Conservation (phyloP, 192 early-diverging fungal genomes). For the Backusella psychrophila region DNA sequence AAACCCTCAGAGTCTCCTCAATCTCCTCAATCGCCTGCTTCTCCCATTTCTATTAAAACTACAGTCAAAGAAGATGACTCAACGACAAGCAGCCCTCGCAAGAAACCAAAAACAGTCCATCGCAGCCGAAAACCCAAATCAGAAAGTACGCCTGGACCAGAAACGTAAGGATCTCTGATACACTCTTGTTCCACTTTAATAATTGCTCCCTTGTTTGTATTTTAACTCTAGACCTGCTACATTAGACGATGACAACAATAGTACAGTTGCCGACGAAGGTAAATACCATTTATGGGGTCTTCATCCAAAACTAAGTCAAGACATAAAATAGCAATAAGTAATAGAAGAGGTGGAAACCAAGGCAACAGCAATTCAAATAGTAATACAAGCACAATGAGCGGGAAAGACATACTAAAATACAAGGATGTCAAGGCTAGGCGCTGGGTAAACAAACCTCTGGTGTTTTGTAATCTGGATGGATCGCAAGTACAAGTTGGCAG, state of each 20-base stretch:
- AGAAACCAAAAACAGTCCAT: neutral
- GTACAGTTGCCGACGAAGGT: slow-evolving; percentile 13
- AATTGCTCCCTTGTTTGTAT: neutral
- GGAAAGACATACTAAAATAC: slow-evolving; percentile 20
- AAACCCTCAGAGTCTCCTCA: slow-evolving; percentile 10
- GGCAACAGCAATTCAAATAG: neutral
- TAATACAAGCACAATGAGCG: neutral
- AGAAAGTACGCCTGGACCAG: slow-evolving; percentile 3
- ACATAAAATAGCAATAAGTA: neutral
- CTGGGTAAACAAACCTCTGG: slow-evolving; percentile 10
- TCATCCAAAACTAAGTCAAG: neutral
- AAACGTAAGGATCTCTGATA: neutral
- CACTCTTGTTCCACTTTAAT: no score
- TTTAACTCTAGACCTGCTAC: neutral
- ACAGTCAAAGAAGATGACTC: neutral
- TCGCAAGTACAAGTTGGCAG: slow-evolving; percentile 10
- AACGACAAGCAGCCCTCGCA: neutral
- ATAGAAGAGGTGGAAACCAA: neutral
- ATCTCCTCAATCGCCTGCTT: neutral
- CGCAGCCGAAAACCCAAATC: slow-evolving; percentile 13
- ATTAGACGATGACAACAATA: slow-evolving; percentile 5
- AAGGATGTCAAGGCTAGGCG: slow-evolving; percentile 14
- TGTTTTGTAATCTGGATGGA: slow-evolving; percentile 19
- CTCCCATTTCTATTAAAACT: slow-evolving; percentile 4
- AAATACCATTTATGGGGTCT: neutral